These are phyloP conservation scores for Cyclostephanos invisitatus DNA, from an alignment of 108 stramenopile genomes.

Conservation along the genomic window DNA sequence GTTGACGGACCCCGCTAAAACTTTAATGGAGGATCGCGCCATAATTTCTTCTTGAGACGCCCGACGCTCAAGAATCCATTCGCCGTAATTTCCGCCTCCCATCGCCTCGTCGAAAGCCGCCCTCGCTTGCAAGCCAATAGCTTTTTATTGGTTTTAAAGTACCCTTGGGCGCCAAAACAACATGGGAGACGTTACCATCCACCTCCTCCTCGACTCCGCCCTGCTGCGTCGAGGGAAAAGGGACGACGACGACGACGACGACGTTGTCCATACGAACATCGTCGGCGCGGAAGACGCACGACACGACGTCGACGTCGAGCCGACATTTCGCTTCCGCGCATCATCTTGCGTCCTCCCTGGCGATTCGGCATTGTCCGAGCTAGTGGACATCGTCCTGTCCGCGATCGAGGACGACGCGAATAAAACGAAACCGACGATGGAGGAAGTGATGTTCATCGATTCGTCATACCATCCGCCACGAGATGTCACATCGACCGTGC, in stretches of 20 bases:
- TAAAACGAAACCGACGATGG: neutral
- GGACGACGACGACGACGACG: neutral
- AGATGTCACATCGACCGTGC: slow-evolving; percentile 48
- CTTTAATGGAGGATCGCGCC: too few relatives aligned
- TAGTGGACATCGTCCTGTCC: neutral
- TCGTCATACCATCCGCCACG: slow-evolving; percentile 57
- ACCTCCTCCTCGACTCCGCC: slow-evolving; percentile 28
- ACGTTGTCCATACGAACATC: neutral
- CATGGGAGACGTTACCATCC: slow-evolving; percentile 41
- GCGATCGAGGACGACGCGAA: neutral
- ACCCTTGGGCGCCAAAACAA: too few relatives aligned
- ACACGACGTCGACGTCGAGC: neutral
- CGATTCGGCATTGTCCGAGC: slow-evolving; percentile 23
- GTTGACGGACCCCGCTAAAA: too few relatives aligned
- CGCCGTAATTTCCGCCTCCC: too few relatives aligned
- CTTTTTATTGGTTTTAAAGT: too few relatives aligned
- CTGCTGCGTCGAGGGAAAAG: slow-evolving; percentile 2
- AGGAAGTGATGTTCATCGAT: slow-evolving; percentile 17
- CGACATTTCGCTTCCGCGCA: slow-evolving; percentile 8
- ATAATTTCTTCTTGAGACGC: too few relatives aligned
- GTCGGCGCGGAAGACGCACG: neutral
- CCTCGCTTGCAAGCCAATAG: too few relatives aligned
- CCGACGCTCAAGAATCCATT: too few relatives aligned
- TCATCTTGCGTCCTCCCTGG: slow-evolving; percentile 5
- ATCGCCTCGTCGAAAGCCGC: too few relatives aligned